Evolutionary conservation across 768 basidiomycete genomes (phyloP), one percentile per base, ranked within the genome.

Genomic region (Calocera cornea): DNA sequence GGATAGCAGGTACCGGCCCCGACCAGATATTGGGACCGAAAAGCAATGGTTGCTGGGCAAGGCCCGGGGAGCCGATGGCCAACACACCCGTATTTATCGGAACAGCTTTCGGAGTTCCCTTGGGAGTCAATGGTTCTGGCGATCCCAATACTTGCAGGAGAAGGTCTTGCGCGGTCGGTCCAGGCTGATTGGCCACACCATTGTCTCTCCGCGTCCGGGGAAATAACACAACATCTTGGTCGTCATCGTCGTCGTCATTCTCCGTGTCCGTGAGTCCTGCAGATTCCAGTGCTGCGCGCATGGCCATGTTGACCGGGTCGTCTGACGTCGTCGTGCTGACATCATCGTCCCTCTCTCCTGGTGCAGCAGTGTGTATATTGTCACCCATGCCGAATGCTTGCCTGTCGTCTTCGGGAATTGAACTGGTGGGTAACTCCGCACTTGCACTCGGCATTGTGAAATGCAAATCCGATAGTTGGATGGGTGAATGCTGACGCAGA

Each of bases 311-410:
- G 36, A 97, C 83, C 0, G 88, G 85, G 72, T 95, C 95, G 69
- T 92, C 90, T 54, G 92, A 91, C 1, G 88, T 90, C 44, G 82
- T 83, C 11, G 85, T 88, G 31, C 86, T 86, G 63, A 83, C 80
- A 64, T 84, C 82, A 19, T 88, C 90, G 24, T 87, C 85, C 16
- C 76, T 74, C 8, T 69, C 67, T 33, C 14, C 11, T 16, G 14
- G 16, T 27, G 31, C 54, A 33, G 22, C 8, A 16, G 54, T 11
- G 31, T 60, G 14, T 10, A 27, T 27, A 16, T 2, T 16, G 8
- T 7, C 54, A 31, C 16, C 11, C 11, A 29, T 17, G 24, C 44
- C 44, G 16, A 19, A 19, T 7, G 36, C 36, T 38, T 14, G 36
- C 44, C 3, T 7, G 44, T 19, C 44, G 44, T 19, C 24, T 19